Evolutionary conservation across 2,329 filamentous ascomycete species (phyloP), one percentile per base, ranked within the genome.

Genomic region (Colletotrichum acutatum): DNA sequence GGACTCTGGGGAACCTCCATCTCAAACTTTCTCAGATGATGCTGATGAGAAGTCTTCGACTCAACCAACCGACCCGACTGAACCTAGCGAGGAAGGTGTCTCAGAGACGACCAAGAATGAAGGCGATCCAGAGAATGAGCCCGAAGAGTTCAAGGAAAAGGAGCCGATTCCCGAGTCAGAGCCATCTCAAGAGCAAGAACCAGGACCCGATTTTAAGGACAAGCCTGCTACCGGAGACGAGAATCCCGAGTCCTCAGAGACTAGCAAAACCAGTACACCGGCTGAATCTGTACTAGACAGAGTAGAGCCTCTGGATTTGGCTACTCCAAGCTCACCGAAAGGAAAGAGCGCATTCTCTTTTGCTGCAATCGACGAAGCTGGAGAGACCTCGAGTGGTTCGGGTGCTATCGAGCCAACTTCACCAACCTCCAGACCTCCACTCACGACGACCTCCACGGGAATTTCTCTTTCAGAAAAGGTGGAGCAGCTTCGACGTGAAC

Each of bases 401-500:
- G 52, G 28, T 28, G 52, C 32, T 32, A 30, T n/a, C 16, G 58
- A 72, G 37, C 37, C 66, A n/a, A 32, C 71, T 5, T 53, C 59
- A 7, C 62, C 66, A n/a, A 26, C 11, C 7, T 7, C 54, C 24
- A 65, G 71, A 49, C 71, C 68, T 3, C 52, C 61, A 19, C 71
- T 72, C 6, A 59, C 32, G n/a, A 56, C 71, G 14, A 37, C 56
- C 24, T 67, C 68, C 34, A 74, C 66, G 12, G 71, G 63, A 5
- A 72, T 80, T 56, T 79, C 79, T 0, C 77, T 88, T 60, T 82
- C 83, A 0, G 86, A 88, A 67, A 88, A 83, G 74, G 82, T 88
- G 3, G 86, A 88, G 60, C 85, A 88, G 71, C 82, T 89, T 67
- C 87, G 88, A 22, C 85, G 87, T 19, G 87, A 88, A 73, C 86